Evolutionary conservation across 108 stramenopile genomes (phyloP).

Genomic region (Nannochloropsis salina): DNA sequence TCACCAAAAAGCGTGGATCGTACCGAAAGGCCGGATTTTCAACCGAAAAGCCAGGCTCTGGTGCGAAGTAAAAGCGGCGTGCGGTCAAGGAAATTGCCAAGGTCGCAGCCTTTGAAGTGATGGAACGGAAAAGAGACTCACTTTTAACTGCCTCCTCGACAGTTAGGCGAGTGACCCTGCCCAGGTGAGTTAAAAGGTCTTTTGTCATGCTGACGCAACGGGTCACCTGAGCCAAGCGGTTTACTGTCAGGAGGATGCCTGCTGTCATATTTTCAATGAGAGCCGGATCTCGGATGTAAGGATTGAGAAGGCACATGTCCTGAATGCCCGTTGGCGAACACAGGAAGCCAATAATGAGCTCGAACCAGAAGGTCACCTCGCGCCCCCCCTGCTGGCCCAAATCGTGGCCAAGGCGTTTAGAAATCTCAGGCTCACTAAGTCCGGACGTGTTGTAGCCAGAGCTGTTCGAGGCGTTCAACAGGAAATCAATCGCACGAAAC

Average conservation of each 20-base stretch:
- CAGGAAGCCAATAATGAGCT: slow-evolving; percentile 1
- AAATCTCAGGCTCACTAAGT: neutral
- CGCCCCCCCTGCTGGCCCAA: neutral
- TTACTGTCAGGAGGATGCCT: neutral
- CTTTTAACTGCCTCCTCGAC: neutral
- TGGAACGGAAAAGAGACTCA: slow-evolving; percentile 10
- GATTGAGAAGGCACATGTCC: slow-evolving; percentile 20
- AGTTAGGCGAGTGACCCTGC: neutral
- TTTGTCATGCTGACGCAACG: slow-evolving; percentile 9
- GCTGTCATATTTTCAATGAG: slow-evolving; percentile 3
- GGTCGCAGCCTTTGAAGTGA: slow-evolving; percentile 2
- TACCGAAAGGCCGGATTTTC: slow-evolving; percentile 58
- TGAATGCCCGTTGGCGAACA: neutral
- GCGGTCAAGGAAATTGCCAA: slow-evolving; percentile 14
- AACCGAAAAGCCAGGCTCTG: neutral
- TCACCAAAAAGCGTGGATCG: slow-evolving; percentile 91
- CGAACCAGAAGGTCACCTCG: neutral
- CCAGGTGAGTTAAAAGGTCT: neutral
- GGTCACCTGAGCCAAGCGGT: neutral
- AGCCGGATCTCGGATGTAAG: neutral
- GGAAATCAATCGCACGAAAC: neutral
- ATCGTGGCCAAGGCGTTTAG: neutral
- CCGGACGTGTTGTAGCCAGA: neutral
- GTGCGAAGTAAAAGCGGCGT: neutral
- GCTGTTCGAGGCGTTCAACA: neutral